Conservation (phyloP, 345 rosid species). For the Camelina sativa region DNA sequence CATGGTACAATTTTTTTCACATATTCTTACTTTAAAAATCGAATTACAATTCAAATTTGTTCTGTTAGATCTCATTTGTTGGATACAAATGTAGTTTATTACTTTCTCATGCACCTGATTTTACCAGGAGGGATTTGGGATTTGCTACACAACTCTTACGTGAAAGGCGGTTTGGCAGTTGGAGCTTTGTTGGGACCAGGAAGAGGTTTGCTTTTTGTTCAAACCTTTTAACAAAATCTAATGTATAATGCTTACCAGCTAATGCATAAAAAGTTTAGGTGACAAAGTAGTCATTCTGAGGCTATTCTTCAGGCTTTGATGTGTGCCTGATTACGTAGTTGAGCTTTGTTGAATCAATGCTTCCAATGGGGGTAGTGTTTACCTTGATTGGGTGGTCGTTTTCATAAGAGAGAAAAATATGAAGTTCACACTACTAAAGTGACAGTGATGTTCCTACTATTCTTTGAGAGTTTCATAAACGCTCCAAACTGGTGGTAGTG, state of each 20-base stretch:
- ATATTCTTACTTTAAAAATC: background rate
- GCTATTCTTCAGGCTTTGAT: background rate
- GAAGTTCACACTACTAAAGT: conserved; percentile 10
- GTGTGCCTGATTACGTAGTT: background rate
- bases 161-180: conserved; percentile 81
- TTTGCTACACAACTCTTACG: conserved; percentile 75
- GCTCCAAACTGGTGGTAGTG: conserved; percentile 17
- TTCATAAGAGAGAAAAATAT: conserved; percentile 14
- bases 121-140: conserved; percentile 73
- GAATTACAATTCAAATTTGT: background rate
- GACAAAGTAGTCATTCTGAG: background rate
- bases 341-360: conserved; percentile 18
- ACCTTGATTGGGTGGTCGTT: background rate
- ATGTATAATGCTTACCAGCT: conserved; percentile 16
- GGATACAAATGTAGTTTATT: background rate
- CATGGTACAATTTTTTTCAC: conserved; percentile 55
- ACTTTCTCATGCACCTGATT: conserved; percentile 34
- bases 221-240: background rate
- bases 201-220: conserved; percentile 65
- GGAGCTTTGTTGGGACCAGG: conserved; percentile 93
- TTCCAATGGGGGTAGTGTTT: background rate
- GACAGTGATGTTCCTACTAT: background rate
- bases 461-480: conserved; percentile 18
- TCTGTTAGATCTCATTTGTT: background rate
- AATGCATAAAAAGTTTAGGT: conserved; percentile 32